Evolutionary conservation across 73 alveolate genomes (phyloP), one percentile per base, ranked within the genome.

Genomic region (Stentor roeselii): DNA sequence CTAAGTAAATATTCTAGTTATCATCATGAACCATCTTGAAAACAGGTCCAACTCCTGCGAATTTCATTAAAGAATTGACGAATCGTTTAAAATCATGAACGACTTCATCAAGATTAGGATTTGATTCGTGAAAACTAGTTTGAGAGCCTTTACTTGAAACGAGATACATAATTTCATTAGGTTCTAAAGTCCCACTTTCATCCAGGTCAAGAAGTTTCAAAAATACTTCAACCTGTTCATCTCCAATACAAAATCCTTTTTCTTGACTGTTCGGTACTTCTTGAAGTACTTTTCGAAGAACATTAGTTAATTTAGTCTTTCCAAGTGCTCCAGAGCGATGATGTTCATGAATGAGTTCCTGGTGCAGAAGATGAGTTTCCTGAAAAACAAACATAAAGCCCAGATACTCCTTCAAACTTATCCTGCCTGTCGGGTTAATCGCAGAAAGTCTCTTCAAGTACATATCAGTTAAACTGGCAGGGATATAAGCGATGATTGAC

Each of bases 81-180:
- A 50, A 50, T 6, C 67, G 67, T 21, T 50, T 50, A 50, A 50
- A 50, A 50, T 50, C 67, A 50, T 50, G 6, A 50, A 50, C 67
- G 6, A 50, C 67, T 50, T 50, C 67, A 34, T 74, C 85, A 34
- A 83, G 3, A 37, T 83, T 60, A 88, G 83, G 80, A 1, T 67
- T 67, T 2, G 80, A n/a, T 21, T 36, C 37, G 15, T 67, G 80
- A 75, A 89, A 89, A 40, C 50, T 89, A 3, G 92, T 93, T 3
- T 83, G 82, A 30, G 86, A n/a, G 42, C 87, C 60, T 83, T 90
- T 88, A 36, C 89, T 89, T 32, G 77, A 91, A 3, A 91, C 89
- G 0, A 91, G 92, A 34, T 90, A 91, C 4, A 91, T 37, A 31
- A 91, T 78, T 82, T 91, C 96, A 31, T 91, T 92, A 36, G 91